Conservation (phyloP, 768 basidiomycete species). For the Mycena sanguinolenta region DNA sequence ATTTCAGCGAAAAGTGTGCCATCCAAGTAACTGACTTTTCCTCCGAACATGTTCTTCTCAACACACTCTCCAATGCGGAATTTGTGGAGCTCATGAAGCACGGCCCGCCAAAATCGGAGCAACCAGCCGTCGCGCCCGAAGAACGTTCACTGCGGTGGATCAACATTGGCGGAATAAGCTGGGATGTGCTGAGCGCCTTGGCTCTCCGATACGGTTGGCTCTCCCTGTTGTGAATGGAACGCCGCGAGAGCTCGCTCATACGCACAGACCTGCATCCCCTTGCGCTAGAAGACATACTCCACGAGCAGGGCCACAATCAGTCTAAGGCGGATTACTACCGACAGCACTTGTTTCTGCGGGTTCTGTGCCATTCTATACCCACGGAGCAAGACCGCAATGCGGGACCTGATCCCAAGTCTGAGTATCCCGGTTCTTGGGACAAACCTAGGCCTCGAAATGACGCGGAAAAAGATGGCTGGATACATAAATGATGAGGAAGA, state of each 20-base stretch:
- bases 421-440: slow-evolving; percentile 9
- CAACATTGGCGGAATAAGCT: slow-evolving; percentile 31
- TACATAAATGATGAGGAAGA: background rate
- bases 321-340: slow-evolving; percentile 42
- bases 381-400: slow-evolving; percentile 22
- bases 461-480: slow-evolving; percentile 11
- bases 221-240: background rate
- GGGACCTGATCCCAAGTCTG: background rate
- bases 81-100: slow-evolving; percentile 25
- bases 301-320: slow-evolving; percentile 44
- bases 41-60: slow-evolving; percentile 18
- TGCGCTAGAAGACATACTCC: slow-evolving; percentile 61
- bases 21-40: slow-evolving; percentile 30
- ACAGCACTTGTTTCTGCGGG: slow-evolving; percentile 33
- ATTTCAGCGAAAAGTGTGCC: slow-evolving; percentile 19
- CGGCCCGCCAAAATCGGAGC: background rate
- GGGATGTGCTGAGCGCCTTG: slow-evolving; percentile 29
- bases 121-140: background rate
- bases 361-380: slow-evolving; percentile 27
- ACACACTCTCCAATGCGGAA: slow-evolving; percentile 19
- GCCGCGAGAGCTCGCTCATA: background rate
- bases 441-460: background rate
- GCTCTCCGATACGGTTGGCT: slow-evolving; percentile 27
- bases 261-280: slow-evolving; percentile 62
- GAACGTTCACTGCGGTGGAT: slow-evolving; percentile 29